phyloP scores from a whole-genome alignment of 805 yeast genomes.

The Lipomyces yamadae region DNA sequence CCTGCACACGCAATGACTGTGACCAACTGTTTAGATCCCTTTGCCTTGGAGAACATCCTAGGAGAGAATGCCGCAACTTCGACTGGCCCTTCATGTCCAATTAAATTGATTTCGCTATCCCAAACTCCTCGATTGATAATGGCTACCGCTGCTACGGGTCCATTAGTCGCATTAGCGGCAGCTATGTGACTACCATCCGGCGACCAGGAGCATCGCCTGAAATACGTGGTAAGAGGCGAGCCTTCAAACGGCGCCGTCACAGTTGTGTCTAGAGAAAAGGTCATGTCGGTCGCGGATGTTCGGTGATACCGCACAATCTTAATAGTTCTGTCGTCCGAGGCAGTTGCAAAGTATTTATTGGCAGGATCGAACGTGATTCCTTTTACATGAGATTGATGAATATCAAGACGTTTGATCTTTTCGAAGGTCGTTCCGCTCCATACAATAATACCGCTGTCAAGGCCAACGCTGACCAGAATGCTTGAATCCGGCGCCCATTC shows the following conservation, averaged over 20 bases:
- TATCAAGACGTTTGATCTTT: conserved; percentile 77
- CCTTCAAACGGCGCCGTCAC: conserved; percentile 83
- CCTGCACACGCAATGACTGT: conserved; percentile 95
- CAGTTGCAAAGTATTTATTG: conserved; percentile 94
- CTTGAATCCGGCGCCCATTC: conserved; percentile 98
- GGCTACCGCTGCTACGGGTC: conserved; percentile 65
- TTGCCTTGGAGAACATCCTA: conserved; percentile 44
- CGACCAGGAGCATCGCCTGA: conserved; percentile 72
- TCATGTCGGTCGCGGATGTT: conserved; percentile 65
- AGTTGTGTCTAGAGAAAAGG: conserved; percentile 84
- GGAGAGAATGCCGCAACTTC: conserved; percentile 65
- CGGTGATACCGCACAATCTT: conserved; percentile 85
- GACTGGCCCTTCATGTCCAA: conserved; percentile 73
- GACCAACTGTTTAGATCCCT: conserved; percentile 48
- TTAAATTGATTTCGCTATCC: conserved; percentile 64
- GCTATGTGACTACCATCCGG: conserved; percentile 76
- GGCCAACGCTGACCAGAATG: conserved; percentile 88
- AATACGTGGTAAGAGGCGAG: conserved; percentile 91
- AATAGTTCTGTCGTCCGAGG: conserved; percentile 92
- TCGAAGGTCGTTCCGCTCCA: conserved; percentile 93
- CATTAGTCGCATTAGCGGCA: conserved; percentile 70
- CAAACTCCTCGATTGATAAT: conserved; percentile 68
- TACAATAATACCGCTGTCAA: conserved; percentile 88
- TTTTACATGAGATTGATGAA: conserved; percentile 93
- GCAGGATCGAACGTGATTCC: conserved; percentile 99